phyloP scores from a whole-genome alignment of 148 eudicot species.

The Arbutus unedo region DNA sequence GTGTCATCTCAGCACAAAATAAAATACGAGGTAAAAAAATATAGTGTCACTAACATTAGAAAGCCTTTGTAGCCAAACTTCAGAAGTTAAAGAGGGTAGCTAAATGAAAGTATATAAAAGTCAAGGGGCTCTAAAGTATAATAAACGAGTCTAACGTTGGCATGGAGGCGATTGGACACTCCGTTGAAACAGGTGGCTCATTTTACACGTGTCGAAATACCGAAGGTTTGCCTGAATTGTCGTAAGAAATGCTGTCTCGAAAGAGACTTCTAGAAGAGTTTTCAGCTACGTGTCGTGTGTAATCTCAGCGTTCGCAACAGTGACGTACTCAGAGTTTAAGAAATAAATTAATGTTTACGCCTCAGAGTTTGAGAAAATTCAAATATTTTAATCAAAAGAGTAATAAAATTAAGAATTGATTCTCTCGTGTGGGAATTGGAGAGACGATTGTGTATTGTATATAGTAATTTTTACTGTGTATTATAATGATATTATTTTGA shows the following conservation, averaged over 20 bases:
- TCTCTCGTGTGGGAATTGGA: neutral
- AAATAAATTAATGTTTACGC: neutral
- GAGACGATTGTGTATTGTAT: too few species aligned
- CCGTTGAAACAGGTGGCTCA: neutral
- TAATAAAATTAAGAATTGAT: neutral
- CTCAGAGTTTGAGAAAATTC: neutral
- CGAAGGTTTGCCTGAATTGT: neutral
- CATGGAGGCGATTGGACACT: slow-evolving; percentile 3
- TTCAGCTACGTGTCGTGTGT: neutral
- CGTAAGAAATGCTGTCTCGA: neutral
- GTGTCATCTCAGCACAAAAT: too few species aligned
- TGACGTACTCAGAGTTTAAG: too few species aligned
- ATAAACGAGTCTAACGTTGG: neutral
- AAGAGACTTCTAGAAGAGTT: neutral
- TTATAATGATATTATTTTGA: too few species aligned
- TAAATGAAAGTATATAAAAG: neutral
- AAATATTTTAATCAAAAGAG: neutral
- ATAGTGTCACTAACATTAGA: too few species aligned
- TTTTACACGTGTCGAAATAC: neutral
- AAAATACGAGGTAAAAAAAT: too few species aligned
- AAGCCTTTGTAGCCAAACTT: too few species aligned
- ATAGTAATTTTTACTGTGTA: too few species aligned
- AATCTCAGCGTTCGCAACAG: neutral
- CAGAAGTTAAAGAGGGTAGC: too few species aligned
- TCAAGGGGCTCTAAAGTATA: neutral